phyloP scores from a whole-genome alignment of 2,329 filamentous ascomycete genomes.

The Conoideocrella luteorostrata region DNA sequence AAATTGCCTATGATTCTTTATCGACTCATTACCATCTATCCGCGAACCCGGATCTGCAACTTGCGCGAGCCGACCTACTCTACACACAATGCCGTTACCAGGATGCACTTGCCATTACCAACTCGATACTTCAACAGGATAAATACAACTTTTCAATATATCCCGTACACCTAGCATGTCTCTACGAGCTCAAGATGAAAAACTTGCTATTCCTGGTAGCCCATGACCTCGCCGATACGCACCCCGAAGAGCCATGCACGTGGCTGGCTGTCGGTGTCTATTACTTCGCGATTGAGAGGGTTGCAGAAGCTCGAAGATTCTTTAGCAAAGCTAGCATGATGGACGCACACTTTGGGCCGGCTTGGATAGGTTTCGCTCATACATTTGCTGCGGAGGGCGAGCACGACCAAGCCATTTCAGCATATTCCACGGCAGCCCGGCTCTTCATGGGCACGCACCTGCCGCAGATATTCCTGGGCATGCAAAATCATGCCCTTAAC shows the following conservation, averaged over 20 bases:
- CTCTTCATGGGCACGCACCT: constrained; percentile 96
- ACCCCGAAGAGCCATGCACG: constrained; percentile 83
- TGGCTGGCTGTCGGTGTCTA: constrained; percentile 95
- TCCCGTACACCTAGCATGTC: constrained; percentile 82
- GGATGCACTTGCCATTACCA: constrained; percentile 78
- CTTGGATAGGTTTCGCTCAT: constrained; percentile 98
- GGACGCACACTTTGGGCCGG: constrained; percentile 93
- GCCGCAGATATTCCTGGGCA: constrained; percentile 90
- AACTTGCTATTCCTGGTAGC: constrained; percentile 88
- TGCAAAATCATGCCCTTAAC: constrained; percentile 96
- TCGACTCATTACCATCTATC: constrained; percentile 88
- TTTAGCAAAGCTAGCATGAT: constrained; percentile 97
- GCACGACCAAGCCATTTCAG: constrained; percentile 95
- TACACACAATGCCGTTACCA: constrained; percentile 94
- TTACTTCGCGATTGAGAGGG: constrained; percentile 82
- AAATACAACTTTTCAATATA: constrained; percentile 86
- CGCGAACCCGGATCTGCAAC: constrained; percentile 80
- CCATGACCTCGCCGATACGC: constrained; percentile 85
- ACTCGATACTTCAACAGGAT: constrained; percentile 72
- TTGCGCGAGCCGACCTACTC: constrained; percentile 82
- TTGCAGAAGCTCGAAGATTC: constrained; percentile 88
- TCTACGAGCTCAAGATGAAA: constrained; percentile 80
- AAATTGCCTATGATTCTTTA: constrained; percentile 79
- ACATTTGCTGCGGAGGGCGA: constrained; percentile 97
- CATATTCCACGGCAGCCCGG: constrained; percentile 90